Base-by-base conservation (phyloP, 306 rosid species). In the Mimosa pudica region DNA sequence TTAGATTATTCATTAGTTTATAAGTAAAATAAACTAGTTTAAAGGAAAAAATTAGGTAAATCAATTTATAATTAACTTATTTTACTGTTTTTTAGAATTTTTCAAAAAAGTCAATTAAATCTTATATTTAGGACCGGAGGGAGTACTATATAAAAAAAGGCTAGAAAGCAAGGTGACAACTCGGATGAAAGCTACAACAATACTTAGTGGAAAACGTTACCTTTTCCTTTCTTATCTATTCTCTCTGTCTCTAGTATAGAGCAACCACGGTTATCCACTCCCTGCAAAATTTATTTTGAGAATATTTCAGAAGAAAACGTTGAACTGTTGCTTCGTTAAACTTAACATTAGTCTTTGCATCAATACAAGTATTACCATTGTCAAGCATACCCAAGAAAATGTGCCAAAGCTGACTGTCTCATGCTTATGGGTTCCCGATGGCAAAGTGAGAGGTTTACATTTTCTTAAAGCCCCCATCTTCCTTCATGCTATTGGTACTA, bases 401-500 rank as follows among this genome's bases (percentile, higher is more conserved):
- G 90, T 68, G 88, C 90, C 76, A 36, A 93, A 90, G 90, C 71
- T 84, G 45, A 98, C 98, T 60, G 99, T 93, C 84, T 96, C 98
- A 66, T 96, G 98, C 93, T 85, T 52, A 93, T 96, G 84, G 93
- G 99, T 0, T 86, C 92, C 10, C 63, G 55, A 77, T 96, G 99
- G 86, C 98, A 97, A 83, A 96, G 99, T 0, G 99, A 93, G 41
- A 96, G 93, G 76, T 96, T 93, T 87, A 93, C 73, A 93, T 96
- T 54, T 84, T 80, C 79, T 90, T 98, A 82, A 49, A 91, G 75
- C 98, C 99, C 82, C 99, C 99, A 12, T 93, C 96, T 81, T 91
- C 99, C 58, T 98, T 93, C 99, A 91, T 96, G 94, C 88, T 90
- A 96, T 96, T 90, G 60, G 99, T 96, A 86, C 99, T 96, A 77